Evolutionary conservation across 2,329 filamentous ascomycete genomes (phyloP).

Genomic region (Ciborinia camelliae): DNA sequence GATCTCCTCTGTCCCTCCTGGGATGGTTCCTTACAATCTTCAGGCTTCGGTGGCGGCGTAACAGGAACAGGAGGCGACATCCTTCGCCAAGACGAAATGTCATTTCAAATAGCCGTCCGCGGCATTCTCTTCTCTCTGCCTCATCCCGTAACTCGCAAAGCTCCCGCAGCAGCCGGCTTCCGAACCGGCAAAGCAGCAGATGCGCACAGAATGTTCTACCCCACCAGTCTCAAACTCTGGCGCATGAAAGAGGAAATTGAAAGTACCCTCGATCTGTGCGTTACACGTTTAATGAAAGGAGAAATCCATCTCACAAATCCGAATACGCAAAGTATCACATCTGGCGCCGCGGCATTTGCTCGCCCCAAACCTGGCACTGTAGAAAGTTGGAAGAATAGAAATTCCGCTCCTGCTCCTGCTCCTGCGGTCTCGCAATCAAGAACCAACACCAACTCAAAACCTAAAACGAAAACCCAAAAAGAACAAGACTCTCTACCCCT

Average conservation of each 20-base stretch:
- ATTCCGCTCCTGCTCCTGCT: background rate
- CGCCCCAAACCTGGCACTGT: constrained; percentile 40
- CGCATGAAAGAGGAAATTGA: constrained; percentile 78
- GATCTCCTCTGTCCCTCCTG: constrained; percentile 78
- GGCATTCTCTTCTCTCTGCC: constrained; percentile 84
- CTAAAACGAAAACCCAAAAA: constrained; percentile 14
- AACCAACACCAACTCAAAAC: background rate
- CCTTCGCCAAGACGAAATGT: constrained; percentile 88
- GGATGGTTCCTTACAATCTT: constrained; percentile 63
- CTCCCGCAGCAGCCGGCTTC: constrained; percentile 37
- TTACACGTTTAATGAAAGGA: constrained; percentile 56
- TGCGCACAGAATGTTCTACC: constrained; percentile 88
- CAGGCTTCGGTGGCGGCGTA: constrained; percentile 49
- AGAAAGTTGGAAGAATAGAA: constrained; percentile 37
- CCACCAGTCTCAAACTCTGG: constrained; percentile 80
- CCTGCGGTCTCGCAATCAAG: background rate
- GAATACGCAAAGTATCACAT: constrained; percentile 41
- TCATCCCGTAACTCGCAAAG: constrained; percentile 73
- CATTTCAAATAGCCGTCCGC: constrained; percentile 84
- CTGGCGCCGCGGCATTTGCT: constrained; percentile 49
- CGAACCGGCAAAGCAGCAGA: constrained; percentile 48
- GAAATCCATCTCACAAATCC: constrained; percentile 37
- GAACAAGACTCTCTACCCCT: constrained; percentile 40
- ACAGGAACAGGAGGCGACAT: constrained; percentile 64
- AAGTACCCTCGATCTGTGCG: constrained; percentile 67